These are phyloP conservation scores for Alloteropsis semialata DNA, from an alignment of 176 grass and related monocot species.

Conservation along the genomic window DNA sequence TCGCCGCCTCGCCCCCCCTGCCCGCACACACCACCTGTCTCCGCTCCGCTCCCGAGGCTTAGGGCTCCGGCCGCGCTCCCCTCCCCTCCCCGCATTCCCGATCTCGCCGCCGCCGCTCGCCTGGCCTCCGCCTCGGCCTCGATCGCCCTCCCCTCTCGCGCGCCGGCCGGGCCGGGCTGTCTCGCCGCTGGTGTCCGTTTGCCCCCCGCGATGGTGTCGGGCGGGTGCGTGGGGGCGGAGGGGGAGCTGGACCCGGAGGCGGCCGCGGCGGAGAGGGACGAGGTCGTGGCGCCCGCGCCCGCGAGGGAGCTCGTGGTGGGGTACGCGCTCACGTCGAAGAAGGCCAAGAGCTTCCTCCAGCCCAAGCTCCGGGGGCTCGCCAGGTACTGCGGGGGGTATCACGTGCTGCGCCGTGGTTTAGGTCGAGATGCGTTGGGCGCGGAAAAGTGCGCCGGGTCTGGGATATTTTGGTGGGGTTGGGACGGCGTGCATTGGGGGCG, in stretches of 20 bases:
- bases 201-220: slow-evolving; percentile 45
- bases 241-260: slow-evolving; percentile 14
- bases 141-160: neutral
- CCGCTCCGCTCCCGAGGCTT: slow-evolving; percentile 18
- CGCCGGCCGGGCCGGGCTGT: neutral
- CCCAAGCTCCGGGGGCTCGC: slow-evolving; percentile 66
- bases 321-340: slow-evolving; percentile 79
- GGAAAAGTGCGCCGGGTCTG: neutral
- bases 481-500: slow-evolving; percentile 23
- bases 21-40: slow-evolving; percentile 27
- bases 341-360: slow-evolving; percentile 89
- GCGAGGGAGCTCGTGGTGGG: slow-evolving; percentile 64
- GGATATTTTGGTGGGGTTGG: neutral
- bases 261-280: neutral
- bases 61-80: slow-evolving; percentile 22
- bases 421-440: neutral
- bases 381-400: slow-evolving; percentile 36
- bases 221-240: slow-evolving; percentile 43
- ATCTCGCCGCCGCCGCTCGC: slow-evolving; percentile 24
- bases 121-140: neutral
- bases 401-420: neutral
- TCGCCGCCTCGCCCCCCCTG: neutral
- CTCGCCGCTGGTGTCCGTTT: neutral
- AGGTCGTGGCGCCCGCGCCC: neutral
- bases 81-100: slow-evolving; percentile 36